Base-by-base conservation (phyloP, 2,329 filamentous ascomycete species). In the Aspergillus chevalieri region DNA sequence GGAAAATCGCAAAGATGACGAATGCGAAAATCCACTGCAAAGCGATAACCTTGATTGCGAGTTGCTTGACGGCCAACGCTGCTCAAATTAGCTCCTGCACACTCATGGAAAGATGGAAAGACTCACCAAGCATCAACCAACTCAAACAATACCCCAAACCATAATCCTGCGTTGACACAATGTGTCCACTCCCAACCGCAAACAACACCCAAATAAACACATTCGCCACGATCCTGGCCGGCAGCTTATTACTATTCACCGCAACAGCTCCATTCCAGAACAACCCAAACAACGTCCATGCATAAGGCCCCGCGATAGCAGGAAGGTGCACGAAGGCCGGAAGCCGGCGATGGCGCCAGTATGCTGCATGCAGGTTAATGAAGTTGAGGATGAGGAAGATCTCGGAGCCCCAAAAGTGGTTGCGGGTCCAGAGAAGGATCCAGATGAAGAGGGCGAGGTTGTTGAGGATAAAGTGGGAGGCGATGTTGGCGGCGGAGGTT, bases 21-120 rank as follows among this genome's bases (percentile, higher is more conserved):
- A 94, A 93, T 30, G 89, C 87, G 66, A 95, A 95, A 70, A 94
- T 92, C 89, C 89, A 95, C 73, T 95, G 90, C 56, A 95, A 76
- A 6, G 88, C 87, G 57, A 94, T 77, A 51, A 85, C 69, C 65
- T 89, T 83, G 61, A 79, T 78, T 46, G 83, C 74, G 72, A 94
- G 84, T 68, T 95, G 90, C 12, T 82, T 80, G 14, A 93, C 82
- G 10, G 87, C 89, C 39, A 94, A 82, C 15, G 78, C 79, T 81
- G 50, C 42, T 30, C 19, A 43, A 19, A 52, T 58, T 22, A 56
- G 52, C 41, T 6, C 21, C 9, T 41, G 15, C 3, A 17, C 17
- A 10, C 6, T 9, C 8, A 10, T 10, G 5, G n/a, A 9, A 10
- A 8, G 43, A 21, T 9, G 17, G n/a, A 8, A 5, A 10, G 6